phyloP scores from a whole-genome alignment of 225 moss, liverwort and hornwort species.

The Rhytidiadelphus loreus region DNA sequence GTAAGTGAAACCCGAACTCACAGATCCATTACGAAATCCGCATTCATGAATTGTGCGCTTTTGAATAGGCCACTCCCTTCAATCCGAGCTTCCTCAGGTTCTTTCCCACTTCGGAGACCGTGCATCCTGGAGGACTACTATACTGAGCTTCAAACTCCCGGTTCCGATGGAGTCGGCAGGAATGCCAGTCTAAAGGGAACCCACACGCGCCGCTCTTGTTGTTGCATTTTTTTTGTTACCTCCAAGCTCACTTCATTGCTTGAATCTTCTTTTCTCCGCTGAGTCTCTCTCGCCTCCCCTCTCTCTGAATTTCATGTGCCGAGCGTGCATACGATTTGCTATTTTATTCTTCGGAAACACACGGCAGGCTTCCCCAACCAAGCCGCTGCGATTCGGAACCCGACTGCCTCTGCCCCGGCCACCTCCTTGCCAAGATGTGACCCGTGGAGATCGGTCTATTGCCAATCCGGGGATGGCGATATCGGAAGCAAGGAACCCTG shows the following conservation, averaged over 20 bases:
- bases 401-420: not conserved
- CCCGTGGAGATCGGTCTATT: not conserved
- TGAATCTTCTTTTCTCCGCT: not conserved
- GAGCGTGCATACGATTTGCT: not conserved
- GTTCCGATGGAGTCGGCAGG: constrained; percentile 12
- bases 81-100: not conserved
- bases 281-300: not conserved
- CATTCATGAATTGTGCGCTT: not conserved
- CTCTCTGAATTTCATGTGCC: not conserved
- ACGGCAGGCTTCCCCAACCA: not conserved
- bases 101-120: not conserved
- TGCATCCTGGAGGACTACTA: not conserved
- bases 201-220: not conserved
- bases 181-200: not conserved
- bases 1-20: not conserved
- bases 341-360: not conserved
- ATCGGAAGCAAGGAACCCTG: not conserved
- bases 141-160: not conserved
- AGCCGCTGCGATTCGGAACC: not conserved
- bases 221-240: not conserved
- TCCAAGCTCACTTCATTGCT: not conserved
- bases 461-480: constrained; percentile 2
- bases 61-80: not conserved
- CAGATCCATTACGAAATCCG: not conserved
- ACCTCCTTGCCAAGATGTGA: not conserved